phyloP scores from a whole-genome alignment of 2,329 filamentous ascomycete species.

The Cercospora sp. region DNA sequence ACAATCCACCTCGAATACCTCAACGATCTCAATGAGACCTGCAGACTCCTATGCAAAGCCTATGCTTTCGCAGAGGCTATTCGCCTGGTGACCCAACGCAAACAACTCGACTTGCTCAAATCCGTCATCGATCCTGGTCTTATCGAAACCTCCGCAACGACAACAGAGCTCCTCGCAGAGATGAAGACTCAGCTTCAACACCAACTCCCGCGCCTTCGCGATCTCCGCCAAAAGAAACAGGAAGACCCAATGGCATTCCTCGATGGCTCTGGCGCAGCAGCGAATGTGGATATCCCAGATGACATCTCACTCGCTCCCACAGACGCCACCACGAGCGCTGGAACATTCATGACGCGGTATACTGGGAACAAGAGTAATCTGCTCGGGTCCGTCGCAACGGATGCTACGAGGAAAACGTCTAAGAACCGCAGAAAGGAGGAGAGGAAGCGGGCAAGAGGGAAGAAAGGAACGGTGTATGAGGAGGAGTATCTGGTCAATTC shows the following conservation, averaged over 20 bases:
- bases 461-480: slow-evolving; percentile 97
- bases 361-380: slow-evolving; percentile 62
- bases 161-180: slow-evolving; percentile 89
- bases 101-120: slow-evolving; percentile 62
- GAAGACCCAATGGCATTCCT: slow-evolving; percentile 87
- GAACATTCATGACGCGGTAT: slow-evolving; percentile 89
- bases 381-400: slow-evolving; percentile 68
- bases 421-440: slow-evolving; percentile 90
- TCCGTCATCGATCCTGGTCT: slow-evolving; percentile 75
- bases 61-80: slow-evolving; percentile 88
- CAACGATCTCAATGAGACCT: slow-evolving; percentile 66
- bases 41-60: slow-evolving; percentile 79
- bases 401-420: slow-evolving; percentile 73
- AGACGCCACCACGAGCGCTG: slow-evolving; percentile 69
- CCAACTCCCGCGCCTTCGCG: slow-evolving; percentile 81
- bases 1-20: slow-evolving; percentile 82
- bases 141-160: slow-evolving; percentile 74
- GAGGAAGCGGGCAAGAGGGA: slow-evolving; percentile 88
- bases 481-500: slow-evolving; percentile 95
- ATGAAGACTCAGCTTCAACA: slow-evolving; percentile 81
- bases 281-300: slow-evolving; percentile 70
- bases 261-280: slow-evolving; percentile 60
- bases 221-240: slow-evolving; percentile 76
- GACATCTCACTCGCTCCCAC: slow-evolving; percentile 90
- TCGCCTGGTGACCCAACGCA: slow-evolving; percentile 66